Evolutionary conservation across 176 grass and related monocot genomes (phyloP).

Genomic region (Chrysopogon serrulatus): DNA sequence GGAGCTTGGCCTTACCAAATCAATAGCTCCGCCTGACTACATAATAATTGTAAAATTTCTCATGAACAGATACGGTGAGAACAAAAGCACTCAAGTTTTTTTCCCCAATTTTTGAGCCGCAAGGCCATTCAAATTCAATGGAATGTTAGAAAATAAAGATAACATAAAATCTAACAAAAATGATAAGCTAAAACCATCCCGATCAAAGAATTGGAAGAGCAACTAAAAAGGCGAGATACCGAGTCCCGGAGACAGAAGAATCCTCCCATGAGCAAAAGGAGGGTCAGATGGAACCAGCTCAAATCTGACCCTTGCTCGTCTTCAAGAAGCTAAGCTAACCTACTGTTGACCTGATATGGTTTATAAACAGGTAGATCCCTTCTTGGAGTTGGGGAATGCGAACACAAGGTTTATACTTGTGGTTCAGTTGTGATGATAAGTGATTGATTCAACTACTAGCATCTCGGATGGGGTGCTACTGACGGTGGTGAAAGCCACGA

Average conservation of each 20-base stretch:
- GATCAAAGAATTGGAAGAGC: constrained; percentile 16
- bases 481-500: too few species aligned
- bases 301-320: constrained; percentile 14
- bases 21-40: not conserved
- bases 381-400: constrained; percentile 39
- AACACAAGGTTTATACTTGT: too few species aligned
- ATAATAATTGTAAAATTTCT: not conserved
- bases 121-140: not conserved
- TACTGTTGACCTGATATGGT: constrained; percentile 6
- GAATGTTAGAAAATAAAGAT: not conserved
- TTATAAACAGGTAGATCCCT: constrained; percentile 38
- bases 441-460: too few species aligned
- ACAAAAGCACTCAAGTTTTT: not conserved
- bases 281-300: not conserved
- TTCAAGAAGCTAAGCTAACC: constrained; percentile 4
- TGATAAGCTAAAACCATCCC: not conserved
- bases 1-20: not conserved
- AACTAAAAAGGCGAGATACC: constrained; percentile 19
- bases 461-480: too few species aligned
- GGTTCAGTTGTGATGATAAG: too few species aligned
- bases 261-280: constrained; percentile 18
- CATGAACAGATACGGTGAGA: not conserved
- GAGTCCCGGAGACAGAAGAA: constrained; percentile 28
- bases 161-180: not conserved
- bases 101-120: not conserved